Evolutionary conservation across 2,329 filamentous ascomycete species (phyloP).

Genomic region (Gliomastix tumulicola): DNA sequence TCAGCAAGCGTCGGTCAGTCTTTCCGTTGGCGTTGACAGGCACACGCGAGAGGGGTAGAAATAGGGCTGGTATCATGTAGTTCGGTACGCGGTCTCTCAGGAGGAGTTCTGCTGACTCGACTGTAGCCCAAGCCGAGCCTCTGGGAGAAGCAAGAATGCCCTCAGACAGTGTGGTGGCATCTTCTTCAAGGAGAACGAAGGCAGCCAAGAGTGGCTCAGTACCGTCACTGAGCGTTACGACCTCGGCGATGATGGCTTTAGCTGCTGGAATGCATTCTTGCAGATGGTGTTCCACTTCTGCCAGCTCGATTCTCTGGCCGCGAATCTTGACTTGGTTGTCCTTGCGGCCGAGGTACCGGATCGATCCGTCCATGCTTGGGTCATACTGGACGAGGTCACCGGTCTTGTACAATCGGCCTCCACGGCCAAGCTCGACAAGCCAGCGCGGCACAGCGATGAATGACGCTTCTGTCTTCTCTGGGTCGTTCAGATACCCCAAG

Average conservation of each 20-base stretch:
- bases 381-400: slow-evolving; percentile 17
- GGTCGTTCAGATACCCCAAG: slow-evolving; percentile 12
- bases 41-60: neutral
- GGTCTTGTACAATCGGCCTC: slow-evolving; percentile 11
- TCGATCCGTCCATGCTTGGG: slow-evolving; percentile 16
- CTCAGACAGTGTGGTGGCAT: slow-evolving; percentile 19
- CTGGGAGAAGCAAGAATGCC: slow-evolving; percentile 6
- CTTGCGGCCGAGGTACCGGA: slow-evolving; percentile 36
- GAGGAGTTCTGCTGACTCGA: slow-evolving; percentile 7
- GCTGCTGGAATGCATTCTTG: neutral
- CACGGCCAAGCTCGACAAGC: neutral
- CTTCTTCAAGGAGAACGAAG: neutral
- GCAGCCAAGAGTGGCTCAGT: neutral
- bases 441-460: slow-evolving; percentile 27
- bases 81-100: neutral
- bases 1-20: neutral
- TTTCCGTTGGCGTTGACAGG: neutral
- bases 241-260: neutral
- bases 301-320: slow-evolving; percentile 42
- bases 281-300: slow-evolving; percentile 1
- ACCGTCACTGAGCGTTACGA: neutral
- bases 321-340: slow-evolving; percentile 48
- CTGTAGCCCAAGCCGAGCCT: slow-evolving; percentile 3
- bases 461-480: slow-evolving; percentile 12
- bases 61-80: slow-evolving; percentile 1